A percentile compares a stretch with the other conserved stretches of the same genome.
These are phyloP conservation scores for Sequoia sempervirens DNA, from an alignment of 75 land plant species.

Conservation along the genomic window DNA sequence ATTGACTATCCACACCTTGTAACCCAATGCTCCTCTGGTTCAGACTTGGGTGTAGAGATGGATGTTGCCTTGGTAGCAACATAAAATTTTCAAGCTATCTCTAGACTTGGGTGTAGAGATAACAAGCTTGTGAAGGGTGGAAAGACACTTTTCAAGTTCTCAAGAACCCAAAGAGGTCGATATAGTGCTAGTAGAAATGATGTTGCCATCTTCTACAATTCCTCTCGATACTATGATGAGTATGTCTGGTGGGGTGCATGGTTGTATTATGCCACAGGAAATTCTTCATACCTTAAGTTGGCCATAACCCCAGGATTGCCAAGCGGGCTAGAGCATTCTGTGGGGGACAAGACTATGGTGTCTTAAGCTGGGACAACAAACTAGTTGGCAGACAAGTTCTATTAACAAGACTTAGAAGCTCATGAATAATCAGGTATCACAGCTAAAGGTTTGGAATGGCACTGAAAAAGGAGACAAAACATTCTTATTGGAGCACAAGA, in stretches of 20 bases:
- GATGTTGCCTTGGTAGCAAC: constrained; percentile 94
- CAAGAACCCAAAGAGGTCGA: constrained; percentile 64
- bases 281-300: constrained; percentile 70
- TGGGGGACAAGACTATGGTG: too few relatives aligned
- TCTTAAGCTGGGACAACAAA: too few relatives aligned
- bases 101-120: too few relatives aligned
- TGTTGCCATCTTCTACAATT: constrained; percentile 73
- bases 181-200: constrained; percentile 59
- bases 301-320: too few relatives aligned
- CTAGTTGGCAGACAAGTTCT: too few relatives aligned
- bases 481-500: too few relatives aligned
- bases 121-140: constrained; percentile 85
- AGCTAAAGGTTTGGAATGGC: too few relatives aligned
- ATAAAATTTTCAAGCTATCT: too few relatives aligned
- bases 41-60: constrained; percentile 93
- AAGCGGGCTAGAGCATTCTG: too few relatives aligned
- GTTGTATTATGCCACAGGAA: constrained; percentile 99
- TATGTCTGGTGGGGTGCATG: constrained; percentile 98
- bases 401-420: too few relatives aligned
- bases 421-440: too few relatives aligned
- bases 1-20: constrained; percentile 81
- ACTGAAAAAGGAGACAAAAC: too few relatives aligned
- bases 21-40: constrained; percentile 50
- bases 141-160: constrained; percentile 47
- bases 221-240: constrained; percentile 91